Evolutionary conservation across 305 asterid species (phyloP), one percentile per base, ranked within the genome.

Genomic region (Fraxinus velutina): DNA sequence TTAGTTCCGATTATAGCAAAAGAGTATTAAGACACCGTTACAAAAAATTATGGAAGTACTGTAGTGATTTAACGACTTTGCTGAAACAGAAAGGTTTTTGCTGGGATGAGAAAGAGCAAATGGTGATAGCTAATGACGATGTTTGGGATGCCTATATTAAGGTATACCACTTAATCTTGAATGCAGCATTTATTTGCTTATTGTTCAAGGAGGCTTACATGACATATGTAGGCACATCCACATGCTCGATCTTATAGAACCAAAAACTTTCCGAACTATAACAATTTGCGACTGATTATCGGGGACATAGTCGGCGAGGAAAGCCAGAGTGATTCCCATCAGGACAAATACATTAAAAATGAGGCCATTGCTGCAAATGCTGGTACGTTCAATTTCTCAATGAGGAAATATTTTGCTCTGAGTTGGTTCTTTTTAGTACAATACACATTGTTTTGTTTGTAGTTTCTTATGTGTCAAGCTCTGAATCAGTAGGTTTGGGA

Each of bases 91-190:
- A 85, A 34, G 91, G 87, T 77, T 88, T 88, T 82, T 70, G 79
- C 44, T 88, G 91, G 91, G 89, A 86, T 42, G 86, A 85, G 82
- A 82, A 81, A 71, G 82, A 76, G 73, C 87, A 83, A 85, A 85
- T 84, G 89, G 85, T 88, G 77, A 77, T 83, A 19, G 88, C 88
- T 74, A 80, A 83, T 83, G 86, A 81, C 73, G 84, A 83, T 79
- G 84, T 81, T 79, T 85, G 89, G 91, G 88, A 88, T 83, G 81
- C 86, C 81, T 85, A 88, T 78, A 68, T 86, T 33, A 86, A 86
- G 91, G 89, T 86, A 86, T 57, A 73, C 44, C 29, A 21, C 60
- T 75, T 39, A 76, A 73, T 33, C 80, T 79, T 44, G 12, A 72
- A 19, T 17, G 77, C 73, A 34, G 73, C 78, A 30, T 34, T 70